These are phyloP conservation scores for Capsicum chinense DNA, from an alignment of 257 asterid species.

Conservation along the genomic window DNA sequence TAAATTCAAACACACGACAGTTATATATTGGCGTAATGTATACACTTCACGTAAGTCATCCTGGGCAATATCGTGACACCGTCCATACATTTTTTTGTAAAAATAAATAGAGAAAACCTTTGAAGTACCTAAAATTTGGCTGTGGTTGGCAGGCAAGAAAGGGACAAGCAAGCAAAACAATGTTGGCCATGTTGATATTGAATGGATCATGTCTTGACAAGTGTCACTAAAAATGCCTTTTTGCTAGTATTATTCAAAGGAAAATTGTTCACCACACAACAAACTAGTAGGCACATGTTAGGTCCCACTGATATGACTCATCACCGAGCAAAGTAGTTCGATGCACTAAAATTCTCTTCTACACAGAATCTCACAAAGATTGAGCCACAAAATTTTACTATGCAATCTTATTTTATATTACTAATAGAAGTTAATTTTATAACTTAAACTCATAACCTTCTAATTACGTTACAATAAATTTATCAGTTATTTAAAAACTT, in stretches of 20 bases:
- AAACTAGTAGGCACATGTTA: not conserved
- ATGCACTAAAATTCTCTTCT: no score
- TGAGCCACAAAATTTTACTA: no score
- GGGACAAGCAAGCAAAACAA: not conserved
- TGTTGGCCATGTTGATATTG: conserved; percentile 5
- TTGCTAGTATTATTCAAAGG: not conserved
- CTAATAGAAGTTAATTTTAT: no score
- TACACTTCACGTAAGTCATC: not conserved
- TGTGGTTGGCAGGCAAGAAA: not conserved
- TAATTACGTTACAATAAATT: no score
- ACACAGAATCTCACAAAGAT: no score
- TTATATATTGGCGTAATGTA: no score
- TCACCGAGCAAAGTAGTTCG: not conserved
- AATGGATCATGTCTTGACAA: not conserved
- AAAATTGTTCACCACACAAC: not conserved
- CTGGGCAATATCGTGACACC: not conserved
- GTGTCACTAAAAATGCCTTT: not conserved
- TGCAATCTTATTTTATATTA: no score
- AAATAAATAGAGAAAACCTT: not conserved
- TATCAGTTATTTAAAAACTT: no score
- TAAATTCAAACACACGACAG: no score
- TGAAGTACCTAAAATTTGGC: not conserved
- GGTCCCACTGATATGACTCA: not conserved
- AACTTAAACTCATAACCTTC: no score
- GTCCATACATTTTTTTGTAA: not conserved